Evolutionary conservation across 1,284 basidiomycete species (phyloP).

Genomic region (Ustilago esculenta): DNA sequence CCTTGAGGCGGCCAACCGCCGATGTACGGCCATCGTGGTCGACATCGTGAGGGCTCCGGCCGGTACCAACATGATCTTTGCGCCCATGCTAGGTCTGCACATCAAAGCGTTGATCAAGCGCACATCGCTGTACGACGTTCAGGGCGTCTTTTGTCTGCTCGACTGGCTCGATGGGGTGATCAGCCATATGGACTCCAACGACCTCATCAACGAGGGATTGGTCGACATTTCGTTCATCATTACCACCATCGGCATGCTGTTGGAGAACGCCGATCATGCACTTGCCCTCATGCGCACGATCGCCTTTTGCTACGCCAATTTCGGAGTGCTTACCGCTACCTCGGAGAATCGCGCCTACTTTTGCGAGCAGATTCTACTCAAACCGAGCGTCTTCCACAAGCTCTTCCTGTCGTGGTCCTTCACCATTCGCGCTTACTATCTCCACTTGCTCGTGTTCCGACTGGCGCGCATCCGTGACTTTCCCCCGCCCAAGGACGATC

Average conservation of each 20-base stretch:
- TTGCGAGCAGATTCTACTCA: constrained; percentile 61
- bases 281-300: constrained; percentile 64
- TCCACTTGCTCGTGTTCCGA: constrained; percentile 63
- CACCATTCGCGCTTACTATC: constrained; percentile 63
- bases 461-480: constrained; percentile 60
- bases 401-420: constrained; percentile 65
- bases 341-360: constrained; percentile 52
- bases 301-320: constrained; percentile 63
- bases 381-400: constrained; percentile 59
- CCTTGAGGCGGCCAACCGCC: constrained; percentile 61
- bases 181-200: constrained; percentile 59
- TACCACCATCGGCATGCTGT: constrained; percentile 53
- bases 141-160: constrained; percentile 63
- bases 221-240: constrained; percentile 62
- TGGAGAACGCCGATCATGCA: constrained; percentile 61
- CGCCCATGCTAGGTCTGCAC: constrained; percentile 57
- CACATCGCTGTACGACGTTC: constrained; percentile 63
- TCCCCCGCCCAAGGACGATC: constrained; percentile 46
- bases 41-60: constrained; percentile 58
- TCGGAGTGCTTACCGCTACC: constrained; percentile 54
- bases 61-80: constrained; percentile 52
- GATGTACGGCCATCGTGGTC: constrained; percentile 63
- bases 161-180: constrained; percentile 63
- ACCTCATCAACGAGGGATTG: constrained; percentile 47
- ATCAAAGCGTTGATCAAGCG: constrained; percentile 61